Base-by-base conservation (phyloP, 139 green algal genomes). In the Picochlorum sp. region DNA sequence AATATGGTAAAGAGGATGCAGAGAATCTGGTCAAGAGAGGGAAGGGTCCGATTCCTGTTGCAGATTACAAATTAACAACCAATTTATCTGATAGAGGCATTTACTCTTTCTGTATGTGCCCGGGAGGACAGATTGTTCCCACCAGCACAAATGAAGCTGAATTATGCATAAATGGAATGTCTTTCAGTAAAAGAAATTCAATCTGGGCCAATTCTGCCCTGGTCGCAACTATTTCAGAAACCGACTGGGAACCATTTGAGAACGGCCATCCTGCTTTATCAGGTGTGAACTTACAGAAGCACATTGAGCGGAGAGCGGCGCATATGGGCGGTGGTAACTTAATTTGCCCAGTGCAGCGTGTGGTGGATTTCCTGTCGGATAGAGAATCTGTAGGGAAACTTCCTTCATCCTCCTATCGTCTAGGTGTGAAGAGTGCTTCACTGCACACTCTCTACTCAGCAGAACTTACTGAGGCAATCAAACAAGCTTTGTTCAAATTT, bases 71-170 rank as follows among this genome's bases (percentile, higher is more conserved):
- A 7, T 66, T 95, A 10, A 75, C 81, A 20, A 70, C 72, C 0
- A 49, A 73, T 15, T 56, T 81, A 16, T 24, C 24, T 21, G 44
- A 46, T 46, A 73, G 77, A 8, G 76, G 77, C 15, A 80, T 89
- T 30, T 95, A 85, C 75, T 85, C 73, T n/a, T 95, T 95, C 64
- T 95, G 88, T 70, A 95, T 95, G 88, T 95, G 88, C 58, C 88
- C 88, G 13, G 59, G 70, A 9, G 72, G 66, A 26, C 86, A 94
- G 72, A 86, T 94, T 32, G 87, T 95, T 47, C 79, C 79, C 41
- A 94, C 88, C 9, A 82, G 58, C 64, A 87, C 76, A 3, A 69
- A 45, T 18, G 63, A 66, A 50, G 62, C 79, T 6, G 79, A 92
- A 74, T 77, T 95, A 24, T 95, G 88, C 76, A 77, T 94, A 68